These are phyloP conservation scores for Hypoxylon fragiforme DNA, from an alignment of 495 filamentous ascomycete genomes.

Conservation along the genomic window DNA sequence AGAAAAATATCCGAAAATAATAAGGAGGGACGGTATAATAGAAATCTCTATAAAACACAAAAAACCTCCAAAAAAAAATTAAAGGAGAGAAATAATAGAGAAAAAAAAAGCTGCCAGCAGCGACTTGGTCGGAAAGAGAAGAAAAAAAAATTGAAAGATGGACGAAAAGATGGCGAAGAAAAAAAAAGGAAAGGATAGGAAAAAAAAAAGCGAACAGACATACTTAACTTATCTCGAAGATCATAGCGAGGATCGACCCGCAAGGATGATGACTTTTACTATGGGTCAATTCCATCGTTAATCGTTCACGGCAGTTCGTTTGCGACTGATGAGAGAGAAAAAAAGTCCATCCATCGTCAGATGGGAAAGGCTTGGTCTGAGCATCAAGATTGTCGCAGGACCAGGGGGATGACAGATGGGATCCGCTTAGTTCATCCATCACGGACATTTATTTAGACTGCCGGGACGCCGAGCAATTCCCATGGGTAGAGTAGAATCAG, in stretches of 20 bases:
- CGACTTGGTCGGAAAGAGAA: conserved; percentile 13
- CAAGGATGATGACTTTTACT: conserved; percentile 8
- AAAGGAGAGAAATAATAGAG: conserved; percentile 1
- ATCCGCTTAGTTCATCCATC: not conserved
- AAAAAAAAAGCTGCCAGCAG: conserved; percentile 29
- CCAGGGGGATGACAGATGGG: not conserved
- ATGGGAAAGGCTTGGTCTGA: conserved; percentile 7
- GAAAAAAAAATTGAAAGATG: conserved; percentile 9
- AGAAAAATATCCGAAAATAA: not conserved
- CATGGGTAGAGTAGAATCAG: no score
- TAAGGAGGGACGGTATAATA: no score
- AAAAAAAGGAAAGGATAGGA: conserved; percentile 6
- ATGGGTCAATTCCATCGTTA: no score
- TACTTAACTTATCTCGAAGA: conserved; percentile 15
- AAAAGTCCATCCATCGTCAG: conserved; percentile 17
- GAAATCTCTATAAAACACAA: conserved; percentile 19
- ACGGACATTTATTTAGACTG: no score
- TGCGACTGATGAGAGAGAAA: no score
- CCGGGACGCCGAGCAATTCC: no score
- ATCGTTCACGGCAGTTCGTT: conserved; percentile 15
- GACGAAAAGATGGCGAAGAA: not conserved
- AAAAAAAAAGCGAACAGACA: conserved; percentile 6
- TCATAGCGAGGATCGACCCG: conserved; percentile 14
- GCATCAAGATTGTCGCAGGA: conserved; percentile 21
- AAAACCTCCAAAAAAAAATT: conserved; percentile 4